Evolutionary conservation across 805 yeast species (phyloP).

Genomic region (Nakazawaea ambrosiae): DNA sequence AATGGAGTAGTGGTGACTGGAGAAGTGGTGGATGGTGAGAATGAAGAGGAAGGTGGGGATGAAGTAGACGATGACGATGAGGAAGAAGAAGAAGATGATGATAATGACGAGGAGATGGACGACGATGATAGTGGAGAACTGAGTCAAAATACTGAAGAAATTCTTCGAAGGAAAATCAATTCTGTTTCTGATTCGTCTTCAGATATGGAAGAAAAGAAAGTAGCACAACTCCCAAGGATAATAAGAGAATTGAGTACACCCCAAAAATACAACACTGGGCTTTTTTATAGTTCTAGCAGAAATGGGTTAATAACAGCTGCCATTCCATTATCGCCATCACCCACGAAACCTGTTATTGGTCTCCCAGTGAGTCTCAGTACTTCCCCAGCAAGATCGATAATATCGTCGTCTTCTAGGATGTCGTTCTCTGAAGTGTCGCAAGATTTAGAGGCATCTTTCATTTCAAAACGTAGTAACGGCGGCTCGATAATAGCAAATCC

Average conservation of each 20-base stretch:
- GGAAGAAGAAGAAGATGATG: constrained; percentile 9
- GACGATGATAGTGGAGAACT: neutral
- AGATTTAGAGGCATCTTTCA: neutral
- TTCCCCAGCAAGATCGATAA: neutral
- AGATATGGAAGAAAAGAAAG: neutral
- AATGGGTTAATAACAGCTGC: constrained; percentile 6
- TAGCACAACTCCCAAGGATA: constrained; percentile 1
- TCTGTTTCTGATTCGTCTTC: constrained; percentile 8
- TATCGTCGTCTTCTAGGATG: neutral
- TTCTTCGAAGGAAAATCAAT: neutral
- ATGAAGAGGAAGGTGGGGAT: neutral
- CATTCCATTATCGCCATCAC: constrained; percentile 9
- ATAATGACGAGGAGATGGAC: neutral
- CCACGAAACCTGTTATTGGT: constrained; percentile 10
- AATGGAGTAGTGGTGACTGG: neutral
- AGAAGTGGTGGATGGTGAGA: neutral
- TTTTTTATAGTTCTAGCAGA: constrained; percentile 7
- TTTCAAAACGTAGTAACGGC: neutral
- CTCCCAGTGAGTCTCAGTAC: neutral
- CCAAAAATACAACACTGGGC: constrained; percentile 6
- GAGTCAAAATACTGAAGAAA: constrained; percentile 1
- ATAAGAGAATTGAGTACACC: constrained; percentile 7
- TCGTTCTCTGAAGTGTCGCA: neutral
- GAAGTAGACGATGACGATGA: neutral
- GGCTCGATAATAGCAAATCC: neutral